phyloP scores from a whole-genome alignment of 495 filamentous ascomycete species.

The Talaromyces proteolyticus region DNA sequence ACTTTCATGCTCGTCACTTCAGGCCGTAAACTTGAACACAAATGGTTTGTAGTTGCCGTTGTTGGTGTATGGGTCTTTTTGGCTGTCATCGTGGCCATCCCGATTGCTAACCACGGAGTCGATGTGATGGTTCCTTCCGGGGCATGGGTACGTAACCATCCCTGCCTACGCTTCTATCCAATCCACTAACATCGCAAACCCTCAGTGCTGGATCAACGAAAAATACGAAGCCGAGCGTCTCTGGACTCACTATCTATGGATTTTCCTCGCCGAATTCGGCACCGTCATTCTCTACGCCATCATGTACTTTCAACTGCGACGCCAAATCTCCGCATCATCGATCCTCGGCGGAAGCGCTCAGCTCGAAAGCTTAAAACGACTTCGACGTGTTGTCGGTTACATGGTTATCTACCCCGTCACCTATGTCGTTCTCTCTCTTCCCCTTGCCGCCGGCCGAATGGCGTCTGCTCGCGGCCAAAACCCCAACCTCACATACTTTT shows the following conservation, averaged over 20 bases:
- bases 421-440: slow-evolving; percentile 63
- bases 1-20: slow-evolving; percentile 60
- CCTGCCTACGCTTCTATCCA: not conserved
- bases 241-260: slow-evolving; percentile 71
- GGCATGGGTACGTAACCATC: slow-evolving; percentile 49
- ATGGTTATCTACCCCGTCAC: slow-evolving; percentile 72
- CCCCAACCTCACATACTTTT: slow-evolving; percentile 53
- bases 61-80: slow-evolving; percentile 53
- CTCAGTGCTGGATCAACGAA: slow-evolving; percentile 66
- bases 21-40: slow-evolving; percentile 49
- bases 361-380: slow-evolving; percentile 26
- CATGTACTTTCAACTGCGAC: slow-evolving; percentile 55
- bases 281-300: slow-evolving; percentile 58
- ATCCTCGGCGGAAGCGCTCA: slow-evolving; percentile 25
- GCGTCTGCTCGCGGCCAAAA: slow-evolving; percentile 45
- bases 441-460: slow-evolving; percentile 64
- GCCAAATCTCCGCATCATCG: slow-evolving; percentile 32
- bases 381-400: slow-evolving; percentile 49
- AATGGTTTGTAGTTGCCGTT: slow-evolving; percentile 44
- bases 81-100: slow-evolving; percentile 50
- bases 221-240: slow-evolving; percentile 55
- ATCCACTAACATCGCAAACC: slow-evolving; percentile 6
- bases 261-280: slow-evolving; percentile 61
- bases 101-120: slow-evolving; percentile 44
- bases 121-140: slow-evolving; percentile 57